Evolutionary conservation across 2,329 filamentous ascomycete species (phyloP).

Genomic region (Neofusicoccum laricinum): DNA sequence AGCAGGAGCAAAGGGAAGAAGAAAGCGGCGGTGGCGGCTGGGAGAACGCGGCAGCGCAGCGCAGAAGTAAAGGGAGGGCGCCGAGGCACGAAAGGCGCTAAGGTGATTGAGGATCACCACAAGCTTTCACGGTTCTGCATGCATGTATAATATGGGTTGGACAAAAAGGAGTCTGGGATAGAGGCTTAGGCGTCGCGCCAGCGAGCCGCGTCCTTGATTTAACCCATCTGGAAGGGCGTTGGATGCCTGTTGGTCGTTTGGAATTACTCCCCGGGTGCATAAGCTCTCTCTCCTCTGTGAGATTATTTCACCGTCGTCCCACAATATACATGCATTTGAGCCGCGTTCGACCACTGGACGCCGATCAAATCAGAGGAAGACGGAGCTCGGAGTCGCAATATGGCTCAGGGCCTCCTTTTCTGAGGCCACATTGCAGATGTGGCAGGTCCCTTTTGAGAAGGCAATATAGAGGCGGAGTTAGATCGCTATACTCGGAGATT

Average conservation of each 20-base stretch:
- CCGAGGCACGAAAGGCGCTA: neutral
- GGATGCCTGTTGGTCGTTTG: neutral
- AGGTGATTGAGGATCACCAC: neutral
- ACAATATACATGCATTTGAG: neutral
- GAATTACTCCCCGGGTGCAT: neutral
- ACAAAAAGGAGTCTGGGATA: neutral
- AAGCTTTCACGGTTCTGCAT: neutral
- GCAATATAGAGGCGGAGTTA: slow-evolving; percentile 6
- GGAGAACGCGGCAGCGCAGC: too few species aligned
- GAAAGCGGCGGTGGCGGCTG: neutral
- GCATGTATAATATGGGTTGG: neutral
- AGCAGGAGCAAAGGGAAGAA: neutral
- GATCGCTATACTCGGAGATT: slow-evolving; percentile 12
- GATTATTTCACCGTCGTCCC: neutral
- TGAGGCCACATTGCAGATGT: neutral
- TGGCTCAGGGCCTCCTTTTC: neutral
- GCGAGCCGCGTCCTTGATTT: neutral
- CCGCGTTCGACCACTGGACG: neutral
- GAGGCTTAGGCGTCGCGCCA: neutral
- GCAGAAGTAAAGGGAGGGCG: neutral
- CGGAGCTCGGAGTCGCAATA: neutral
- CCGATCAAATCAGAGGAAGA: neutral
- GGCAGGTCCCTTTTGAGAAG: neutral
- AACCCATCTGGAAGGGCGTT: neutral
- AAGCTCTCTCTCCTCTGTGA: neutral